Percentiles rank a stretch among this genome's conserved stretches.
Evolutionary conservation across 140 eudicot genomes (phyloP).

Genomic region (Ambrosia hybrid): DNA sequence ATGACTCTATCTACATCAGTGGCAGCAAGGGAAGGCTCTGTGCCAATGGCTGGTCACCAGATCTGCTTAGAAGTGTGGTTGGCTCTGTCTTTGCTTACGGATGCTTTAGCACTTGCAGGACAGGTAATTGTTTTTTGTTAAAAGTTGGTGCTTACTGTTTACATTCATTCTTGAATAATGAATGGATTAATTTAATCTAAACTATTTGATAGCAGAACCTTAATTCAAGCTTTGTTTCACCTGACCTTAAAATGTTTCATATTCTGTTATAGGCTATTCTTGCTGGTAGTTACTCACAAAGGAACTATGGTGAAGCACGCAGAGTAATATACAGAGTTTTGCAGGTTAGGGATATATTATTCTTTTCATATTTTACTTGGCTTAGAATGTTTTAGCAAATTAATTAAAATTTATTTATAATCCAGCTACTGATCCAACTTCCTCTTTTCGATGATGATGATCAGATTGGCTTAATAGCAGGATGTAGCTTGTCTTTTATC

Average conservation of each 20-base stretch:
- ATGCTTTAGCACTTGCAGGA: slow-evolving; percentile 98
- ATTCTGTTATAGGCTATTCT: slow-evolving; percentile 62
- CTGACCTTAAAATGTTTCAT: not conserved
- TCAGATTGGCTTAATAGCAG: slow-evolving; percentile 72
- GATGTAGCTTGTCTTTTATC: slow-evolving; percentile 56
- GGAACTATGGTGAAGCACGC: slow-evolving; percentile 71
- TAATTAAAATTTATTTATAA: not conserved
- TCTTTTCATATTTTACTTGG: slow-evolving; percentile 1
- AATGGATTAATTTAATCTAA: not conserved
- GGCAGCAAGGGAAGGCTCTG: slow-evolving; percentile 92
- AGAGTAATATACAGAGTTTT: slow-evolving; percentile 69
- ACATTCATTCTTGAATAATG: slow-evolving; percentile 1
- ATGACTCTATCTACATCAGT: slow-evolving; percentile 86
- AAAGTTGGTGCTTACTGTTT: not conserved
- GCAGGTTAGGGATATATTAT: slow-evolving; percentile 50
- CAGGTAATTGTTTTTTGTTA: slow-evolving; percentile 42
- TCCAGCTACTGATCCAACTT: slow-evolving; percentile 4
- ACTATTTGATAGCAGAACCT: not conserved
- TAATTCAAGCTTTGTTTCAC: no score
- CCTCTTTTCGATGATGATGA: slow-evolving; percentile 13
- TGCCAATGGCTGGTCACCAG: slow-evolving; percentile 91
- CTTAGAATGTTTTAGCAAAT: not conserved
- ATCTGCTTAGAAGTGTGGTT: slow-evolving; percentile 88
- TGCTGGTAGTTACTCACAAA: slow-evolving; percentile 77
- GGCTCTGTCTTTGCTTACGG: slow-evolving; percentile 91